phyloP scores from a whole-genome alignment of 495 filamentous ascomycete species.

The Penicillium crystallinum region DNA sequence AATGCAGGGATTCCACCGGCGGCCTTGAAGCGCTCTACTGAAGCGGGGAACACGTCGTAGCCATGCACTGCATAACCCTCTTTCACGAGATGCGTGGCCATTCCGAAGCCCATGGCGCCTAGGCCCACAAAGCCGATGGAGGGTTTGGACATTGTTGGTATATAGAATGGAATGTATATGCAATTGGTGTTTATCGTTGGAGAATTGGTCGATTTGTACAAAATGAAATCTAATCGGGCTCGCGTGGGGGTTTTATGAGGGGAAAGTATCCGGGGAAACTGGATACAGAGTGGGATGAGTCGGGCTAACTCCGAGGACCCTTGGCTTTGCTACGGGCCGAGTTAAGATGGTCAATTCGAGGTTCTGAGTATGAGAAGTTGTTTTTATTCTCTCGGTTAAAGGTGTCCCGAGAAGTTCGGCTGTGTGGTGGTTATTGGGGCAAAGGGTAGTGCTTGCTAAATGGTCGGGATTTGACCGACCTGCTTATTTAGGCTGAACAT shows the following conservation, averaged over 20 bases:
- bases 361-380: neutral
- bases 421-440: neutral
- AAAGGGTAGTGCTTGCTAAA: neutral
- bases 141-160: constrained; percentile 34
- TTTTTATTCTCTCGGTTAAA: neutral
- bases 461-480: neutral
- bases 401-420: neutral
- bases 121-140: constrained; percentile 74
- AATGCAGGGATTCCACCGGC: constrained; percentile 59
- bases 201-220: neutral
- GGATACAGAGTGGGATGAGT: neutral
- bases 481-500: neutral
- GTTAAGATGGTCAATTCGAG: neutral
- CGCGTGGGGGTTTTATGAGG: constrained; percentile 8
- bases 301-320: neutral
- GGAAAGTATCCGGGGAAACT: neutral
- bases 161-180: neutral
- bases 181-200: neutral
- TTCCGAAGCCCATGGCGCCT: constrained; percentile 85
- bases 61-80: constrained; percentile 64
- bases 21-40: constrained; percentile 61
- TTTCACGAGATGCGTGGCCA: constrained; percentile 73
- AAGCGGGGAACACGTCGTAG: constrained; percentile 71
- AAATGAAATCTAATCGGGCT: neutral
- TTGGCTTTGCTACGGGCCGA: constrained; percentile 1